Conservation (phyloP, 1,284 basidiomycete species). For the Pascua sp. region DNA sequence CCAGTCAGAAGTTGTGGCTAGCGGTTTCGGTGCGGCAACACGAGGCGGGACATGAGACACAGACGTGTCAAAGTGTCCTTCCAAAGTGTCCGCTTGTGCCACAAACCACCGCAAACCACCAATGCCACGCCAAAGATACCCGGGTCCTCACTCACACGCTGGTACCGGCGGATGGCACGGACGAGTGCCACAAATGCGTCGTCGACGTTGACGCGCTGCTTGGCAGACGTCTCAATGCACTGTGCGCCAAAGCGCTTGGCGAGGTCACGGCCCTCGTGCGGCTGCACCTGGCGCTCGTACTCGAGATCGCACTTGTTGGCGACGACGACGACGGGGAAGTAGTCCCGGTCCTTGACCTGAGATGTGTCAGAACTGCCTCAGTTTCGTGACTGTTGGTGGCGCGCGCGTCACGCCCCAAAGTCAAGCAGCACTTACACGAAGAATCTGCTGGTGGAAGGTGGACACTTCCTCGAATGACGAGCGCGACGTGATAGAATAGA, state of each 20-base stretch:
- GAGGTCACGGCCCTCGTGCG: slow-evolving; percentile 95
- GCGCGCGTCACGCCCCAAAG: neutral
- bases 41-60: neutral
- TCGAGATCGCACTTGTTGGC: slow-evolving; percentile 99
- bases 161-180: slow-evolving; percentile 92
- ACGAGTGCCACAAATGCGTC: slow-evolving; percentile 98
- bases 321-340: slow-evolving; percentile 95
- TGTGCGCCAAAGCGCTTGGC: slow-evolving; percentile 95
- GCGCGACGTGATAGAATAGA: slow-evolving; percentile 90
- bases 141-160: slow-evolving; percentile 61
- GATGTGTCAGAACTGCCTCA: neutral
- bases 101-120: too few species aligned
- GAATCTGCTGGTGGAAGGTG: slow-evolving; percentile 93
- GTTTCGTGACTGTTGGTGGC: neutral
- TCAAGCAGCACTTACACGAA: slow-evolving; percentile 42
- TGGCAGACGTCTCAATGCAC: slow-evolving; percentile 98
- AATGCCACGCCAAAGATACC: neutral
- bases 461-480: slow-evolving; percentile 95
- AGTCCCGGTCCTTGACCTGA: slow-evolving; percentile 88
- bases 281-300: slow-evolving; percentile 94
- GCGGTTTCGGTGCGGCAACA: neutral
- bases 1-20: neutral
- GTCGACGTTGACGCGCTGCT: slow-evolving; percentile 97
- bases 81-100: too few species aligned
- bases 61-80: neutral